Evolutionary conservation across 805 yeast species (phyloP).

Genomic region (Candida broadrunensis): DNA sequence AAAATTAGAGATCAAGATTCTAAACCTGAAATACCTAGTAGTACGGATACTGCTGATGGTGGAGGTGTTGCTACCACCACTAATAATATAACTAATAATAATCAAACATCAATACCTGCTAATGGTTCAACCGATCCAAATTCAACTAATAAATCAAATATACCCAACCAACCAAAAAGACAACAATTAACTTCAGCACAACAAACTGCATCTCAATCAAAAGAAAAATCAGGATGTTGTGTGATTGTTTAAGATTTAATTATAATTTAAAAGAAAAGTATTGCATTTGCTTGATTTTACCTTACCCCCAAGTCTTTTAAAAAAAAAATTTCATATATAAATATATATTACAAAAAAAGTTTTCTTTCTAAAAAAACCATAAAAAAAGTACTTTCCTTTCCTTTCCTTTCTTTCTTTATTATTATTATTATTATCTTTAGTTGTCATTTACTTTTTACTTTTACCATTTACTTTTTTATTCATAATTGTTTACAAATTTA

Average conservation of each 20-base stretch:
- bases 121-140: neutral
- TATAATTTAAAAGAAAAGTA: too few species aligned
- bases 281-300: too few species aligned
- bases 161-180: slow-evolving; percentile 6
- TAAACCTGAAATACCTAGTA: neutral
- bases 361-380: too few species aligned
- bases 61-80: slow-evolving; percentile 2
- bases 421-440: too few species aligned
- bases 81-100: neutral
- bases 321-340: too few species aligned
- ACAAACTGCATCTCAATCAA: slow-evolving; percentile 14
- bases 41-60: neutral
- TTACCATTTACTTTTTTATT: too few species aligned
- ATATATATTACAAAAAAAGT: too few species aligned
- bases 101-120: neutral
- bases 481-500: too few species aligned
- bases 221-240: slow-evolving; percentile 37
- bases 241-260: slow-evolving; percentile 34
- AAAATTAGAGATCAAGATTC: slow-evolving; percentile 36
- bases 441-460: too few species aligned
- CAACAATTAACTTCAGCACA: slow-evolving; percentile 3
- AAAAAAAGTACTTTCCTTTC: too few species aligned
- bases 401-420: too few species aligned
- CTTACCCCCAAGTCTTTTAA: too few species aligned
- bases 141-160: neutral